These are phyloP conservation scores for Myxozyma vanderwaltii DNA, from an alignment of 805 yeast species.

Conservation along the genomic window DNA sequence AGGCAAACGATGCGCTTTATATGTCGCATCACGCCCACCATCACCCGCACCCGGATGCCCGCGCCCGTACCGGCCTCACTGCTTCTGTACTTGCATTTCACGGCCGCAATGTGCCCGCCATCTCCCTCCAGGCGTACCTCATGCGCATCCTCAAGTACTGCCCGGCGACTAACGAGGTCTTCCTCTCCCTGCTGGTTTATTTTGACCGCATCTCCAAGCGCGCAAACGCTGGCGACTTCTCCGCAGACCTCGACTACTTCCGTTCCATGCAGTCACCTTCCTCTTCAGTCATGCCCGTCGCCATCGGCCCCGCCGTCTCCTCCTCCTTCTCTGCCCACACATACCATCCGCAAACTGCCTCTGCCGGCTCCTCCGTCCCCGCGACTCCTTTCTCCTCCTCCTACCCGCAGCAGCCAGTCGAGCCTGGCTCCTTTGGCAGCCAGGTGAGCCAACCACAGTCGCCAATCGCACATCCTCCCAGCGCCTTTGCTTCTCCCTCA, in stretches of 20 bases:
- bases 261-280: not conserved
- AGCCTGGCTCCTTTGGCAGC: conserved; percentile 3
- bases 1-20: conserved; percentile 82
- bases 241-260: not conserved
- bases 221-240: conserved; percentile 51
- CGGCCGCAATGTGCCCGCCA: conserved; percentile 96
- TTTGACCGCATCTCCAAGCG: conserved; percentile 91
- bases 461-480: conserved; percentile 19
- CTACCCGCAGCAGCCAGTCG: conserved; percentile 6
- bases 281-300: conserved; percentile 3
- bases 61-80: conserved; percentile 22
- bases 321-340: not conserved
- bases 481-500: conserved; percentile 45
- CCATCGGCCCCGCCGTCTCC: not conserved
- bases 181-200: conserved; percentile 83
- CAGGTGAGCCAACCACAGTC: conserved; percentile 20
- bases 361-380: not conserved
- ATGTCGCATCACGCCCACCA: conserved; percentile 44
- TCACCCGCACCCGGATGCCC: conserved; percentile 23
- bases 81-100: conserved; percentile 72
- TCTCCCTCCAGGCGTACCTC: conserved; percentile 83
- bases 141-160: conserved; percentile 92
- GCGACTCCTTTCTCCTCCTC: conserved; percentile 12
- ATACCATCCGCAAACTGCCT: not conserved
- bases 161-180: conserved; percentile 98